A percentile compares a stretch with the other conserved stretches of the same genome.
phyloP scores from a whole-genome alignment of 306 rosid genomes.

The Malus orientalis region DNA sequence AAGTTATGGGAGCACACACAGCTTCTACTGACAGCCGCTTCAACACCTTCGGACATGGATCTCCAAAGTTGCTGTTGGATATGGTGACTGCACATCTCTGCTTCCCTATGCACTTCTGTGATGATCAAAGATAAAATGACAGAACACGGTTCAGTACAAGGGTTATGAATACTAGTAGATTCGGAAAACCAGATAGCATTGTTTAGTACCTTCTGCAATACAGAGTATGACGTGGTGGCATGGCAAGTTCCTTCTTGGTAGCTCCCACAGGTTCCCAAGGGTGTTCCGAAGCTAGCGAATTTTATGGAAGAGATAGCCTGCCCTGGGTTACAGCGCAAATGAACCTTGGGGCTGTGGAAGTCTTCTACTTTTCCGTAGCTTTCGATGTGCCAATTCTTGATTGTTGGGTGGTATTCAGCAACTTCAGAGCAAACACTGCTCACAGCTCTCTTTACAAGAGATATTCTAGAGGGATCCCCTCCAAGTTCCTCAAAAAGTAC shows the following conservation, averaged over 20 bases:
- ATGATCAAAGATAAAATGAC: slow-evolving; percentile 7
- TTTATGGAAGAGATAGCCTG: slow-evolving; percentile 78
- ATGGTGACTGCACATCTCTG: slow-evolving; percentile 73
- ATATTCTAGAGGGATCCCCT: slow-evolving; percentile 77
- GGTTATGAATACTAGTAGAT: background rate
- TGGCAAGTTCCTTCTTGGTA: slow-evolving; percentile 91
- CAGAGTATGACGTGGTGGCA: slow-evolving; percentile 58
- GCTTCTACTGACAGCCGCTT: slow-evolving; percentile 94
- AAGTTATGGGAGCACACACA: slow-evolving; percentile 51
- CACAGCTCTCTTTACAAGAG: slow-evolving; percentile 77
- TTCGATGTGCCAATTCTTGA: slow-evolving; percentile 93
- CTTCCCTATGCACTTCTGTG: slow-evolving; percentile 84
- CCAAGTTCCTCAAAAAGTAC: slow-evolving; percentile 96
- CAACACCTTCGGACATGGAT: slow-evolving; percentile 93
- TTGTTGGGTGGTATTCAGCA: slow-evolving; percentile 79
- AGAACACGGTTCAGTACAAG: slow-evolving; percentile 1
- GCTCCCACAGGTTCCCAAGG: slow-evolving; percentile 86
- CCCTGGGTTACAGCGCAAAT: slow-evolving; percentile 70
- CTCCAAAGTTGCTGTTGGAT: slow-evolving; percentile 84
- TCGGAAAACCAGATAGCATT: slow-evolving; percentile 6
- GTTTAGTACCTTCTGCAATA: slow-evolving; percentile 62
- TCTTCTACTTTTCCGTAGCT: slow-evolving; percentile 72
- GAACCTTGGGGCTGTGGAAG: slow-evolving; percentile 81
- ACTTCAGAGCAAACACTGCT: slow-evolving; percentile 80
- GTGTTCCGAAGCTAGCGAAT: slow-evolving; percentile 98